phyloP scores from a whole-genome alignment of 2,329 filamentous ascomycete species.

The Penicillium sp. region DNA sequence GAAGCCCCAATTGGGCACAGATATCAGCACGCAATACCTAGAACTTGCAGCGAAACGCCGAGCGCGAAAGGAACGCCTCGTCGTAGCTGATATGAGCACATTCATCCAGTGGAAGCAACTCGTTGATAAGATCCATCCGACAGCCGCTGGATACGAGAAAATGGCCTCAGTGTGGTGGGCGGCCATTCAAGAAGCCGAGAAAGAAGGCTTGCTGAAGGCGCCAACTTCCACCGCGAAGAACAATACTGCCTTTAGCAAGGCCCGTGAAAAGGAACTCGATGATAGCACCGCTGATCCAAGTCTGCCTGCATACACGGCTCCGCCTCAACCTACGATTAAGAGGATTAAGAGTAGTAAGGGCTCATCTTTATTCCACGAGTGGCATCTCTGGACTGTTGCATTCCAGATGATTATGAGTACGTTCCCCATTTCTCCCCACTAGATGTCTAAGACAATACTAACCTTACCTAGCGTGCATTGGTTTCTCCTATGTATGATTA shows the following conservation, averaged over 20 bases:
- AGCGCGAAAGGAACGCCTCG: conserved; percentile 17
- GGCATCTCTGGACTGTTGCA: neutral
- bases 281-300: conserved; percentile 9
- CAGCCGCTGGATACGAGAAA: conserved; percentile 22
- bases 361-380: neutral
- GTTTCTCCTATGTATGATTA: neutral
- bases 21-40: conserved; percentile 28
- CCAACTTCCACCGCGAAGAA: neutral
- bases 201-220: conserved; percentile 4
- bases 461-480: neutral
- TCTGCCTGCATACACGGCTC: conserved; percentile 9
- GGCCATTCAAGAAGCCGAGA: conserved; percentile 21
- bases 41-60: conserved; percentile 23
- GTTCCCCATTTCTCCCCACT: neutral
- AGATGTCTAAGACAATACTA: neutral
- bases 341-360: neutral
- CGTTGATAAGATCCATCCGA: conserved; percentile 25
- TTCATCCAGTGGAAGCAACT: conserved; percentile 20
- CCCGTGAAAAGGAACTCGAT: conserved; percentile 5
- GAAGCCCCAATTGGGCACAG: neutral
- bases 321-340: conserved; percentile 1
- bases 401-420: neutral
- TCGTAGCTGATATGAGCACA: conserved; percentile 29
- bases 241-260: conserved; percentile 1
- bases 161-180: conserved; percentile 33